Evolutionary conservation across 805 yeast genomes (phyloP).

Genomic region (Wickerhamomyces kurtzmanii): DNA sequence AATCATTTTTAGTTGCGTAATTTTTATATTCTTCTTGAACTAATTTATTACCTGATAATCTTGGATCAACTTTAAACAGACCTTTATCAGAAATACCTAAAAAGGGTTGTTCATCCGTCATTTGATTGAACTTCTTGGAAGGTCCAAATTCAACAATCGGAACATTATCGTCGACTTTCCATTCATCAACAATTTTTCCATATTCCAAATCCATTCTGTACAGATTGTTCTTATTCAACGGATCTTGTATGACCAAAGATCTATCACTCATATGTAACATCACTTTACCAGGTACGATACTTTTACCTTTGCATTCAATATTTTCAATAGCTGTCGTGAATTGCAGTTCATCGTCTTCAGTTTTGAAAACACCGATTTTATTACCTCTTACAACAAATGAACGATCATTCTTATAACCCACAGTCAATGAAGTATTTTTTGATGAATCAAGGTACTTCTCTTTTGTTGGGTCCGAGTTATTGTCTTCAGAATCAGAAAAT

Average conservation of each 20-base stretch:
- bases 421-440: conserved; percentile 55
- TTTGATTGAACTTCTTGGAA: conserved; percentile 61
- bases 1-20: conserved; percentile 45
- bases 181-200: conserved; percentile 82
- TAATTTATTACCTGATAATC: conserved; percentile 47
- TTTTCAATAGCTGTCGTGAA: conserved; percentile 62
- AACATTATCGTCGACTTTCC: conserved; percentile 44
- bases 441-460: conserved; percentile 20
- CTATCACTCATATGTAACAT: conserved; percentile 75
- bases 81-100: conserved; percentile 59
- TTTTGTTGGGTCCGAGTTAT: conserved; percentile 21
- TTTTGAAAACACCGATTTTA: conserved; percentile 71
- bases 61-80: conserved; percentile 73
- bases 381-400: conserved; percentile 76
- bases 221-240: conserved; percentile 30
- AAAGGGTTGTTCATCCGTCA: conserved; percentile 65
- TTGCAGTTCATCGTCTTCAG: conserved; percentile 39
- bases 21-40: conserved; percentile 45
- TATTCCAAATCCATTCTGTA: conserved; percentile 71
- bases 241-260: conserved; percentile 55
- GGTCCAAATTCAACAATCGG: conserved; percentile 58
- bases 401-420: conserved; percentile 61
- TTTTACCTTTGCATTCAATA: conserved; percentile 36
- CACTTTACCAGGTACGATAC: conserved; percentile 47
- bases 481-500: conserved; percentile 25